A percentile compares a stretch with the other conserved stretches of the same genome.
Conservation (phyloP, 768 basidiomycete genomes). For the Gloeostereum incarnatum region DNA sequence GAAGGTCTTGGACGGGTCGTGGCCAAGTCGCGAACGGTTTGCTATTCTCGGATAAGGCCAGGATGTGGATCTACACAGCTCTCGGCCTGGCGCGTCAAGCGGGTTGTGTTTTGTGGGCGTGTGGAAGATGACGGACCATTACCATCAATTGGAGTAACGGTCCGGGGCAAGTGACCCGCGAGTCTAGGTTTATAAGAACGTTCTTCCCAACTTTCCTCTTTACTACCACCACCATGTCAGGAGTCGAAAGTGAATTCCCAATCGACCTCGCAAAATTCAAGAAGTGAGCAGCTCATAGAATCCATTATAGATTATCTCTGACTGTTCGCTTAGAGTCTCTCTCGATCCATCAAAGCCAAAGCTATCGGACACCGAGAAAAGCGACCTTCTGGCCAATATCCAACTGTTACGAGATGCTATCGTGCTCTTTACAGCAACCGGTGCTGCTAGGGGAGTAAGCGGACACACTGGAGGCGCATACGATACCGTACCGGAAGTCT, state of each 20-base stretch:
- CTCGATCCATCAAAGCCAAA: conserved; percentile 63
- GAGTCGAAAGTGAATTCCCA: no score
- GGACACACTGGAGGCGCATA: conserved; percentile 77
- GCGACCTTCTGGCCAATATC: conserved; percentile 57
- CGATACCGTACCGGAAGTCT: conserved; percentile 80
- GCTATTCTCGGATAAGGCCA: no score
- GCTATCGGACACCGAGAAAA: conserved; percentile 55
- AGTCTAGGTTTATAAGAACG: no score
- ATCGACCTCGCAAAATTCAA: conserved; percentile 73
- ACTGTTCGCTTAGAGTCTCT: conserved; percentile 37
- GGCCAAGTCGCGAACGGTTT: no score
- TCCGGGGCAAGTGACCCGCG: no score
- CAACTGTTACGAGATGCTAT: conserved; percentile 79
- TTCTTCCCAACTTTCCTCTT: no score
- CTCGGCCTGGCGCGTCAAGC: no score
- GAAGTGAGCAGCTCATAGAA: conserved; percentile 33
- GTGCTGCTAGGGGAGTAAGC: conserved; percentile 77
- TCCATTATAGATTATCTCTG: conserved; percentile 5
- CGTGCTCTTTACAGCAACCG: conserved; percentile 79
- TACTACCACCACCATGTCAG: no score
- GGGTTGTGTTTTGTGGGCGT: no score
- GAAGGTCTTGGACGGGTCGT: conserved; percentile 18
- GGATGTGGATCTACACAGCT: no score
- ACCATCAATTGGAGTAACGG: no score
- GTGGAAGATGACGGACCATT: no score